Conservation (phyloP, 208 protist species). For the Acanthamoeba rhysodes region DNA sequence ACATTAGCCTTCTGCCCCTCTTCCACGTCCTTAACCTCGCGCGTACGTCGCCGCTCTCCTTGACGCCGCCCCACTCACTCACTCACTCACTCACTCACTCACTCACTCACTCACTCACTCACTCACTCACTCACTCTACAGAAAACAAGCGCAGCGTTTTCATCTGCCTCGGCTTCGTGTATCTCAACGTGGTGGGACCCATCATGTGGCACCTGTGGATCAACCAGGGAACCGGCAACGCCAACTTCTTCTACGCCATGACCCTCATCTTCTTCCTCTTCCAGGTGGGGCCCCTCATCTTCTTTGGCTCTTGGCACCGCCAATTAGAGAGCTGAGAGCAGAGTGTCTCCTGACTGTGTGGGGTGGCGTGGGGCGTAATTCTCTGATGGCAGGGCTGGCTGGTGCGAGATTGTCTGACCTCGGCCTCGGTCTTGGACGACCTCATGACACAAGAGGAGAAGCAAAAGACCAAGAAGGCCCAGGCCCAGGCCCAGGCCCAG, state of each 20-base stretch:
- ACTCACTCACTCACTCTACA: not conserved
- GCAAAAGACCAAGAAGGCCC: not conserved
- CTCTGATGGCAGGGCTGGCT: conserved; percentile 63
- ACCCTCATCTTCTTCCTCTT: conserved; percentile 74
- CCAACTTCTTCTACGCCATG: conserved; percentile 76
- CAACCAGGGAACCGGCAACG: conserved; percentile 71
- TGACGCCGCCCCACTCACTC: not conserved
- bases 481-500: too few species aligned
- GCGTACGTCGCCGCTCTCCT: not conserved
- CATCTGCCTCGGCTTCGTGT: conserved; percentile 64
- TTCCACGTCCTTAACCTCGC: conserved; percentile 70
- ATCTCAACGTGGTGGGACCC: conserved; percentile 65
- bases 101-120: too few species aligned
- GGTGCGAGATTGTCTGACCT: conserved; percentile 66
- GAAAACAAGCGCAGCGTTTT: conserved; percentile 74
- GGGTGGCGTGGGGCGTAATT: not conserved
- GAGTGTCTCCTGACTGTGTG: not conserved
- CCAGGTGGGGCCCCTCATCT: not conserved
- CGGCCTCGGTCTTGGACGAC: conserved; percentile 62
- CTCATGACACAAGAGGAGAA: conserved; percentile 34
- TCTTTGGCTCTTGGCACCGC: not conserved
- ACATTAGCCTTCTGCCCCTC: conserved; percentile 64
- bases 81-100: too few species aligned
- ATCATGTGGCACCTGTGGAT: conserved; percentile 76
- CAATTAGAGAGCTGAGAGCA: too few species aligned